A percentile compares a stretch with the other conserved stretches of the same genome.
phyloP scores from a whole-genome alignment of 768 basidiomycete genomes.

The Pisolithus tinctorius region DNA sequence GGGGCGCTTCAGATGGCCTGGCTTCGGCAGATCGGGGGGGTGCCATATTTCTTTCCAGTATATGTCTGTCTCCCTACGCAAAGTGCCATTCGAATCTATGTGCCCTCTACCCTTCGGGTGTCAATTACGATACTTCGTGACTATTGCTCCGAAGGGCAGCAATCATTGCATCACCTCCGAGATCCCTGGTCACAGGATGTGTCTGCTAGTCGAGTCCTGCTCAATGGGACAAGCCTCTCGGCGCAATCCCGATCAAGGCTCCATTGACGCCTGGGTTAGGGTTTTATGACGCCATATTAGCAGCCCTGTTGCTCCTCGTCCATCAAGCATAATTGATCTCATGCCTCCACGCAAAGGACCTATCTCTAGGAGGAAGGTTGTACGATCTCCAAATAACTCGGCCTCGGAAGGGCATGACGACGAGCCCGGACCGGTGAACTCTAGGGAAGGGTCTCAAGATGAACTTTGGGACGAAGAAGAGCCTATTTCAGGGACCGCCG shows the following conservation, averaged over 20 bases:
- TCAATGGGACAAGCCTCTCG: too few relatives aligned
- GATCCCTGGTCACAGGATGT: not conserved
- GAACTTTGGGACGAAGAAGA: conserved; percentile 1
- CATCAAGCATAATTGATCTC: not conserved
- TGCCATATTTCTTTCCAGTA: too few relatives aligned
- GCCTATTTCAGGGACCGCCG: not conserved
- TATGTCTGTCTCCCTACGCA: too few relatives aligned
- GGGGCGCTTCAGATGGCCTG: too few relatives aligned
- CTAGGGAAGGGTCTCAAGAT: not conserved
- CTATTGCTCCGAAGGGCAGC: too few relatives aligned
- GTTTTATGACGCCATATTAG: not conserved
- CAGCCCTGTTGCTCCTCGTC: not conserved
- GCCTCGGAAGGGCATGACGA: not conserved
- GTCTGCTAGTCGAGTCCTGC: too few relatives aligned
- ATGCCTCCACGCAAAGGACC: not conserved
- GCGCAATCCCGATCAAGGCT: too few relatives aligned
- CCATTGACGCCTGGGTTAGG: not conserved
- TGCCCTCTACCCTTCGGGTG: too few relatives aligned
- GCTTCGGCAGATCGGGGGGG: too few relatives aligned
- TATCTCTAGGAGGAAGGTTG: not conserved
- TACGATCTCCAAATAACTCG: not conserved
- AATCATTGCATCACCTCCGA: not conserved
- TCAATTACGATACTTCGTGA: too few relatives aligned
- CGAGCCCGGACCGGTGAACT: not conserved
- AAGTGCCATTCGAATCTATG: too few relatives aligned